Conservation (phyloP, 31 red algal species). For the Endocladia muricata region DNA sequence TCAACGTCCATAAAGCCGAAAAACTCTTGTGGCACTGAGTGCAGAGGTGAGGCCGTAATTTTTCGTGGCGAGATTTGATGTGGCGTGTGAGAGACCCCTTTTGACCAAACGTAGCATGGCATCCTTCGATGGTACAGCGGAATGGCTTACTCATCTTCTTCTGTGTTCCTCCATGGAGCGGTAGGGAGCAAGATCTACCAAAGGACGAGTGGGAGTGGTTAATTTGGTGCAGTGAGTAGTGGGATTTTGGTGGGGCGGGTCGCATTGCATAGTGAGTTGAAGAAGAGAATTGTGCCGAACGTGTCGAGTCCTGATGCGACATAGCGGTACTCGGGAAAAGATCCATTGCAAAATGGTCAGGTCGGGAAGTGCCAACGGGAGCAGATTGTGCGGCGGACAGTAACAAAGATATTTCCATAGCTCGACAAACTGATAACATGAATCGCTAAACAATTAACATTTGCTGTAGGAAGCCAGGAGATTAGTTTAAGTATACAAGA, state of each 20-base stretch:
- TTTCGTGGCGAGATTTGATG: slow-evolving; percentile 55
- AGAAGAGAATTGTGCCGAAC: not conserved
- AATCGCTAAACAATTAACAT: too few relatives aligned
- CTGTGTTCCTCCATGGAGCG: not conserved
- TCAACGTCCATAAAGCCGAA: slow-evolving; percentile 62
- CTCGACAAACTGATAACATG: too few relatives aligned
- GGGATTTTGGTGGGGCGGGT: not conserved
- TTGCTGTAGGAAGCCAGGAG: too few relatives aligned
- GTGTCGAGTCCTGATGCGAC: not conserved
- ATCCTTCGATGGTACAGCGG: slow-evolving; percentile 36
- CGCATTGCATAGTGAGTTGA: not conserved
- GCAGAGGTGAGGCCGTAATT: slow-evolving; percentile 59
- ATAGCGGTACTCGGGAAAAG: not conserved
- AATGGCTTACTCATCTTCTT: slow-evolving; percentile 42
- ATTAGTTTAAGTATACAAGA: too few relatives aligned
- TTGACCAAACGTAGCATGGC: slow-evolving; percentile 71
- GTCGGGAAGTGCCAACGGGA: not conserved
- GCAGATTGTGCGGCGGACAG: slow-evolving; percentile 3
- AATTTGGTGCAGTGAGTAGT: not conserved
- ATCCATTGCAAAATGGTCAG: not conserved
- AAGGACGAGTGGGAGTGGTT: not conserved
- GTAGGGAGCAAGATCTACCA: too few relatives aligned
- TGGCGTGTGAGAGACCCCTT: slow-evolving; percentile 78
- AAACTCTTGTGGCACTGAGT: slow-evolving; percentile 61
- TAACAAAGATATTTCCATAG: slow-evolving; percentile 20